These are phyloP conservation scores for Fusarium sp. DNA, from an alignment of 2,329 filamentous ascomycete species.

Conservation along the genomic window DNA sequence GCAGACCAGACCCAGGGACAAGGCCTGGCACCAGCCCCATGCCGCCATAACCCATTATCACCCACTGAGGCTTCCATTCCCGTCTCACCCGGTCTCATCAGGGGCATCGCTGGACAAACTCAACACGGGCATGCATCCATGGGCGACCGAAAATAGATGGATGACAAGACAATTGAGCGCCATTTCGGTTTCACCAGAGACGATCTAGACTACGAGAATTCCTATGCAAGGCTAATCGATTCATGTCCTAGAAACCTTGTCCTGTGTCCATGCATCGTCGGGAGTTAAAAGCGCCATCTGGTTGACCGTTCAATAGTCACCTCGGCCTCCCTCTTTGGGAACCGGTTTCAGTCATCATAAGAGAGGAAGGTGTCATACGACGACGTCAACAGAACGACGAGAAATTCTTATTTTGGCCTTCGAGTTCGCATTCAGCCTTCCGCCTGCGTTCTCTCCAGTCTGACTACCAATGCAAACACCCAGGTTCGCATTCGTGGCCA, in stretches of 20 bases:
- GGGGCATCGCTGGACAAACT: conserved; percentile 9
- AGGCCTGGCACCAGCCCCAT: conserved; percentile 1
- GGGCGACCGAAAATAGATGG: conserved; percentile 12
- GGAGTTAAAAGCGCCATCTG: neutral
- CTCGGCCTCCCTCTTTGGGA: neutral
- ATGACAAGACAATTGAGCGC: neutral
- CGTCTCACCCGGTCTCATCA: conserved; percentile 14
- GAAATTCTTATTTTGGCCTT: neutral
- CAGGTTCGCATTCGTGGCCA: neutral
- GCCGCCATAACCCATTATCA: conserved; percentile 1
- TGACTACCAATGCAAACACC: neutral
- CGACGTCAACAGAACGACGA: neutral
- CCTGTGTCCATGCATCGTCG: neutral
- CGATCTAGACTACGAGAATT: neutral
- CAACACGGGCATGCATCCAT: conserved; percentile 4
- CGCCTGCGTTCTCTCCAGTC: neutral
- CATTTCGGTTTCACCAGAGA: conserved; percentile 1
- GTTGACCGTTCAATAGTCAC: neutral
- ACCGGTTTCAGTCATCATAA: neutral
- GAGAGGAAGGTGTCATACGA: neutral
- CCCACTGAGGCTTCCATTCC: conserved; percentile 8
- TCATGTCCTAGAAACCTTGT: neutral
- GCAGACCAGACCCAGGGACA: conserved; percentile 17
- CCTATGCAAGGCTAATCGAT: neutral
- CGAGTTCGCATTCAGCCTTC: neutral